Evolutionary conservation across 257 asterid species (phyloP).

Genomic region (Solanum neorickii): DNA sequence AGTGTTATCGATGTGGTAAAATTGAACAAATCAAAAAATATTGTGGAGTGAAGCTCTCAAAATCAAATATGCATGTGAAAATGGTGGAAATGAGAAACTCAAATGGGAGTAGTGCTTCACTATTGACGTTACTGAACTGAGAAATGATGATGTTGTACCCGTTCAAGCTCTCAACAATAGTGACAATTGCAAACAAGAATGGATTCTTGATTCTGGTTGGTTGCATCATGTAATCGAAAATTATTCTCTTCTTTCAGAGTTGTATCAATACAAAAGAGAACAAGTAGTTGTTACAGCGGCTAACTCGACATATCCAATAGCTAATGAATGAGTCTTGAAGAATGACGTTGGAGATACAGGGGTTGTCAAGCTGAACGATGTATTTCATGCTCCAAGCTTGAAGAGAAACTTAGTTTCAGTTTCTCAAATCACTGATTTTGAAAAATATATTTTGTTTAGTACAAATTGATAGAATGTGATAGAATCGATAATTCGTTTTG

Average conservation of each 20-base stretch:
- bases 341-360: neutral
- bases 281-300: neutral
- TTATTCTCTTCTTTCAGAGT: neutral
- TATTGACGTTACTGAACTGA: neutral
- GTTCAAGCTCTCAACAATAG: neutral
- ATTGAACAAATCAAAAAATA: neutral
- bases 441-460: too few species aligned
- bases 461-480: too few species aligned
- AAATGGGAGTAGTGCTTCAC: neutral
- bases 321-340: neutral
- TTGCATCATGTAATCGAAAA: neutral
- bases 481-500: too few species aligned
- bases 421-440: too few species aligned
- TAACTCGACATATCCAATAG: neutral
- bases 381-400: neutral
- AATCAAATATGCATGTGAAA: neutral
- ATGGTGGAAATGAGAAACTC: too few species aligned
- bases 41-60: neutral
- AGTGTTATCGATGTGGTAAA: neutral
- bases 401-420: too few species aligned
- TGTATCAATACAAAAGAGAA: neutral
- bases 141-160: neutral
- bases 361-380: neutral
- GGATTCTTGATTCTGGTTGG: neutral
- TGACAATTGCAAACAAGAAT: neutral